Conservation (phyloP, 2,329 filamentous ascomycete genomes). For the Fusarium sp. region DNA sequence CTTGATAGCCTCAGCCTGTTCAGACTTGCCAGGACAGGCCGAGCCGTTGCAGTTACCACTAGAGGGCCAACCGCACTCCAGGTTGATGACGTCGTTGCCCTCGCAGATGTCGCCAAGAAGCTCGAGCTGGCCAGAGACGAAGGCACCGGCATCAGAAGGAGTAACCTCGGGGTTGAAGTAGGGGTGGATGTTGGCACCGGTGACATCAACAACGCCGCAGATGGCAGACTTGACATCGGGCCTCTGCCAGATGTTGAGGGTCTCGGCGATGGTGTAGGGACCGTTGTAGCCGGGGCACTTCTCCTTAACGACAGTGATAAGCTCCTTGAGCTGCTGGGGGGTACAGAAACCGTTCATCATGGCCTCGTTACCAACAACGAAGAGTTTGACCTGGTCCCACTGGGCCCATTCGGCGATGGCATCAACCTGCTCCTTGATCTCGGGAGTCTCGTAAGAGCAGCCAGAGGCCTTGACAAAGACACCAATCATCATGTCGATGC, state of each 20-base stretch:
- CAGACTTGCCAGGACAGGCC: slow-evolving; percentile 70
- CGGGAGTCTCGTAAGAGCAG: slow-evolving; percentile 65
- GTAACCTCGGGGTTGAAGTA: slow-evolving; percentile 84
- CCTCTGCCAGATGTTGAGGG: slow-evolving; percentile 79
- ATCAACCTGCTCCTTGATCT: slow-evolving; percentile 76
- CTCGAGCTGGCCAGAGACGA: slow-evolving; percentile 77
- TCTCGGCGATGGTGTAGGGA: slow-evolving; percentile 84
- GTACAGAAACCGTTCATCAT: slow-evolving; percentile 77
- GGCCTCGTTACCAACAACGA: slow-evolving; percentile 92
- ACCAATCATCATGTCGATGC: slow-evolving; percentile 84
- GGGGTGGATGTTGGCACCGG: slow-evolving; percentile 88
- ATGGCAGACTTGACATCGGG: slow-evolving; percentile 64
- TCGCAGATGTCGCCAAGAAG: slow-evolving; percentile 76
- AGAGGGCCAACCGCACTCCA: slow-evolving; percentile 92
- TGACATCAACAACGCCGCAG: slow-evolving; percentile 78
- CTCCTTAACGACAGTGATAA: slow-evolving; percentile 73
- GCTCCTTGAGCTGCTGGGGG: slow-evolving; percentile 69
- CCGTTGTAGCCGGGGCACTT: slow-evolving; percentile 79
- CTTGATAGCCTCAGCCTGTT: slow-evolving; percentile 78
- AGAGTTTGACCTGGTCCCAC: slow-evolving; percentile 79
- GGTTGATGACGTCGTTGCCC: slow-evolving; percentile 77
- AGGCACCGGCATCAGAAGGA: slow-evolving; percentile 74
- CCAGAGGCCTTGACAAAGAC: slow-evolving; percentile 79
- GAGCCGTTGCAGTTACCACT: slow-evolving; percentile 73
- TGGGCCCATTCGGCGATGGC: slow-evolving; percentile 76